phyloP scores from a whole-genome alignment of 495 filamentous ascomycete genomes.

The Cercophora newfieldiana region DNA sequence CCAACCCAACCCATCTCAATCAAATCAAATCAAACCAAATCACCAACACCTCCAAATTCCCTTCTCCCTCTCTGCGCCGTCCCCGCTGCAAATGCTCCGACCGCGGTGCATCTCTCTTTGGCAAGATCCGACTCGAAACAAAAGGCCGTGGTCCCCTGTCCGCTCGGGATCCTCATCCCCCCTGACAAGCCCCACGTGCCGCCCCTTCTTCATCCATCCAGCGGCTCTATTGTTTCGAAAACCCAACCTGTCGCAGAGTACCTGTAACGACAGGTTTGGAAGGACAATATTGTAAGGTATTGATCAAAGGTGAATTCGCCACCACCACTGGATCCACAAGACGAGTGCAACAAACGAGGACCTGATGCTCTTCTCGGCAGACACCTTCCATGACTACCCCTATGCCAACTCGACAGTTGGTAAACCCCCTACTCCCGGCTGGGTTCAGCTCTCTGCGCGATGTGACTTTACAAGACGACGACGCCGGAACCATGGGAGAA shows the following conservation, averaged over 20 bases:
- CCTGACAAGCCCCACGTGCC: slow-evolving; percentile 2
- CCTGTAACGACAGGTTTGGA: slow-evolving; percentile 8
- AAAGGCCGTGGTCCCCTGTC: background rate
- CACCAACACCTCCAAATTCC: background rate
- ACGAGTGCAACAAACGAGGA: too few relatives aligned
- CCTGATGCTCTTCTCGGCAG: background rate
- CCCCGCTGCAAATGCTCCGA: background rate
- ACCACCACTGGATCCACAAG: too few relatives aligned
- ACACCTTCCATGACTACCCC: too few relatives aligned
- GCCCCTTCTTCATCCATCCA: background rate
- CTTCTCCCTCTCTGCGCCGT: background rate
- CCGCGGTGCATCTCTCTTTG: background rate
- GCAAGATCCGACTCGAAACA: slow-evolving; percentile 9
- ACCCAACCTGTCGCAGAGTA: slow-evolving; percentile 9
- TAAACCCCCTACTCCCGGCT: too few relatives aligned
- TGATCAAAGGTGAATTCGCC: background rate
- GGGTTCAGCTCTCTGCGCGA: background rate
- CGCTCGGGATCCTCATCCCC: background rate
- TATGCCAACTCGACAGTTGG: too few relatives aligned
- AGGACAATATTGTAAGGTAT: background rate
- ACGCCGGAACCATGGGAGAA: background rate
- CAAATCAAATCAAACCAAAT: background rate
- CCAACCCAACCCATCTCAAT: too few relatives aligned
- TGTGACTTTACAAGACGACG: background rate
- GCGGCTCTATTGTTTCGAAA: slow-evolving; percentile 6